Evolutionary conservation across 2,329 filamentous ascomycete species (phyloP), one percentile per base, ranked within the genome.

Genomic region (Cladorrhinum sp.): DNA sequence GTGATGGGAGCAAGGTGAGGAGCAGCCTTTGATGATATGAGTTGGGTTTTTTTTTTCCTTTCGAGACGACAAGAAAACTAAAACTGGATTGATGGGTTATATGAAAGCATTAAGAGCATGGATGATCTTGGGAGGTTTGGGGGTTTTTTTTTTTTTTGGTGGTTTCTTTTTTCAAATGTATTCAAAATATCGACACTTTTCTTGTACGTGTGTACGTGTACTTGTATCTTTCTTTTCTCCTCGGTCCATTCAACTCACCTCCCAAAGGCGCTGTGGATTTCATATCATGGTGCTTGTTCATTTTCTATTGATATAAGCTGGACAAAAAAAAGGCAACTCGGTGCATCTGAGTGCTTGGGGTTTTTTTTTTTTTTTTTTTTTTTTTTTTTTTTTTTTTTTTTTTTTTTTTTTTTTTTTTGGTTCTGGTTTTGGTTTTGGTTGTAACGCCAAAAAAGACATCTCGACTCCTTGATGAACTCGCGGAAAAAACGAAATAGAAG

Each of bases 1-100:
- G 46, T 24, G 57, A 57, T 59, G 53, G 63, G 2, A 65, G 66
- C 54, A 58, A 20, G 58, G 55, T 39, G 42, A 61, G 24, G 57
- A 50, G 46, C 3, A 39, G 20, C 48, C 6, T 53, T 9, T 58
- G 51, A 14, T 58, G 51, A 14, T 36, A 18, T 21, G 42, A 18
- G 16, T 2, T 46, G 42, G 18, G n/a, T n/a, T n/a, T n/a, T n/a
- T n/a, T n/a, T 14, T 46, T 16, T 42, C 4, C 12, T 46, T 46
- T 8, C 16, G 10, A 21, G 42, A 16, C 8, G 42, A 21, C n/a
- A 16, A 18, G 16, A 18, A 46, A 46, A 46, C 3, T 18, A n/a
- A n/a, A n/a, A n/a, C n/a, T n/a, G n/a, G 36, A 12, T 46, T 18
- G 3, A 46, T 46, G 14, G 42, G 42, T 18, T 46, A 46, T 21